These are phyloP conservation scores for Phalaenopsis aphrodite DNA, from an alignment of 106 monocot genomes.

Conservation along the genomic window DNA sequence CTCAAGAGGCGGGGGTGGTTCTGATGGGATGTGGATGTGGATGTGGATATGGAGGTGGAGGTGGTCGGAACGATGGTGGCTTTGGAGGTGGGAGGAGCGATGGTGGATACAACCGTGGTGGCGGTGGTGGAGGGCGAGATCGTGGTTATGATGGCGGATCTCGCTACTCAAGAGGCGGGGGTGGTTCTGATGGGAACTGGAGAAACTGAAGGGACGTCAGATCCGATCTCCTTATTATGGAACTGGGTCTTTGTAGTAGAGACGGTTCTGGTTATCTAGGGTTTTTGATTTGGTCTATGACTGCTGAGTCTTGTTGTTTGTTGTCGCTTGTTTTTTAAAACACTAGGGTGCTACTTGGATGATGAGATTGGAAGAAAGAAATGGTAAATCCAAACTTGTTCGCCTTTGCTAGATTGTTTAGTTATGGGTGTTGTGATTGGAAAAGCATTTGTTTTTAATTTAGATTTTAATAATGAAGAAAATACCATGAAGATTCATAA, in stretches of 20 bases:
- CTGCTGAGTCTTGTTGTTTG: not conserved
- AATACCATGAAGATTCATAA: too few species aligned
- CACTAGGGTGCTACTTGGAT: not conserved
- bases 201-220: constrained; percentile 8
- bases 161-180: constrained; percentile 7
- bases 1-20: constrained; percentile 13
- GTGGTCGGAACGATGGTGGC: constrained; percentile 5
- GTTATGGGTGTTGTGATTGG: not conserved
- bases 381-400: not conserved
- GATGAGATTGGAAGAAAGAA: not conserved
- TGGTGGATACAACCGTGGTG: constrained; percentile 15
- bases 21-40: constrained; percentile 12
- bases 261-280: constrained; percentile 5
- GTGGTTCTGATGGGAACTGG: constrained; percentile 15
- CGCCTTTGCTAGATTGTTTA: not conserved
- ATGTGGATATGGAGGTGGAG: not conserved
- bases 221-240: not conserved
- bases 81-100: constrained; percentile 16
- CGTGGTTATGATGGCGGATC: constrained; percentile 23
- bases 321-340: not conserved
- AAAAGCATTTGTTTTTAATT: not conserved
- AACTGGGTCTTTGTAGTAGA: constrained; percentile 1
- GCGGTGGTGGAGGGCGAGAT: constrained; percentile 1
- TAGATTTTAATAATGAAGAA: too few species aligned
- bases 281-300: not conserved